Evolutionary conservation across 176 grass and related monocot genomes (phyloP).

Genomic region (Puccinellia tenuiflora): DNA sequence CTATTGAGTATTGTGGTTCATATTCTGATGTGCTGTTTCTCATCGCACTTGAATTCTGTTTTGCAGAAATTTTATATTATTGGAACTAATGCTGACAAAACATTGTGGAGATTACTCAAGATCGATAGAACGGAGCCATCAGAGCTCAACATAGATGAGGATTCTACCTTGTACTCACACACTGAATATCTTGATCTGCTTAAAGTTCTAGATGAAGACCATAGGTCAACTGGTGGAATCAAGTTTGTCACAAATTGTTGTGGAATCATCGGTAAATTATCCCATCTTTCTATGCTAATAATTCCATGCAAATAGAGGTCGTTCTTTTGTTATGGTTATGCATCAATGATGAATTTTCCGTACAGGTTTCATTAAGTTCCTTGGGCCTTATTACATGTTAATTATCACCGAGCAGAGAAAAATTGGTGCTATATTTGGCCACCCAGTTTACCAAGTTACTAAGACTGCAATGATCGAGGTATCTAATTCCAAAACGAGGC

Average conservation of each 20-base stretch:
- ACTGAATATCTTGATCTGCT: slow-evolving; percentile 59
- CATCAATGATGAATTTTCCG: not conserved
- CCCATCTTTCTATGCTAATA: slow-evolving; percentile 11
- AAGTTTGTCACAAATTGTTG: slow-evolving; percentile 90
- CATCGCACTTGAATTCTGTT: slow-evolving; percentile 5
- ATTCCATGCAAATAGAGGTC: not conserved
- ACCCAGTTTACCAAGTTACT: slow-evolving; percentile 73
- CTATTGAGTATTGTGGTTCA: not conserved
- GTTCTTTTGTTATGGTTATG: not conserved
- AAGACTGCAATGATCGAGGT: slow-evolving; percentile 68
- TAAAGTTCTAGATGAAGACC: slow-evolving; percentile 69
- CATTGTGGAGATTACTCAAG: slow-evolving; percentile 74
- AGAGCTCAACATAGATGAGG: slow-evolving; percentile 71
- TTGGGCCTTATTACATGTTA: slow-evolving; percentile 98
- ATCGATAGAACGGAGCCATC: slow-evolving; percentile 85
- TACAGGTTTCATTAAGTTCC: slow-evolving; percentile 91
- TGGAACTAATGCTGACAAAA: slow-evolving; percentile 65
- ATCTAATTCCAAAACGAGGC: slow-evolving; percentile 36
- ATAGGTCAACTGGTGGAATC: slow-evolving; percentile 69
- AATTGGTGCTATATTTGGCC: slow-evolving; percentile 74
- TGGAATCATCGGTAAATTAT: slow-evolving; percentile 69
- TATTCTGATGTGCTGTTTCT: not conserved
- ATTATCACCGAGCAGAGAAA: slow-evolving; percentile 82
- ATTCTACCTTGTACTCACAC: slow-evolving; percentile 48
- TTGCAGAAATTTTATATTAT: slow-evolving; percentile 91